Base-by-base conservation (phyloP, 495 filamentous ascomycete genomes). In the Penicillium cataractarum region DNA sequence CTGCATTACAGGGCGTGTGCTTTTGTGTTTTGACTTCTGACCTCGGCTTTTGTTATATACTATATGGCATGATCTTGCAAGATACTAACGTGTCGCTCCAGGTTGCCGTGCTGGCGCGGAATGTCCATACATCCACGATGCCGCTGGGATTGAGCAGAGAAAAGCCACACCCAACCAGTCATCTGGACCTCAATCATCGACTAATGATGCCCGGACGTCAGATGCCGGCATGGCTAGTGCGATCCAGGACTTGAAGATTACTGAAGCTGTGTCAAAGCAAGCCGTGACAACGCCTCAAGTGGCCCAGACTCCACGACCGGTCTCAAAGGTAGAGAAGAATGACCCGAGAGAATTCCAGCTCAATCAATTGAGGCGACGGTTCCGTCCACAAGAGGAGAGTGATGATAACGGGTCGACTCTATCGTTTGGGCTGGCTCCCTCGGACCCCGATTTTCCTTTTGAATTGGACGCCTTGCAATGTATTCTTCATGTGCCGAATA, bases 391-490 rank as follows among this genome's bases (percentile, higher is more conserved):
- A 21, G 85, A 91, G 67, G 78, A 75, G 17, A 76, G 74, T 10
- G 74, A 83, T 57, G 72, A 81, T 35, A 77, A 82, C 55, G 85
- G 82, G 13, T 85, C 82, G 7, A 81, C 82, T 15, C 73, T 93
- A 22, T 72, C 76, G 0, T 91, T 96, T 71, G 80, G 78, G 22
- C 65, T 97, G 58, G 75, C 72, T 15, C 93, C 93, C 6, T 93
- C 91, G n/a, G 93, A 96, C 69, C 92, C 92, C 0, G 92, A 96
- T 69, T 94, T 94, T 62, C 88, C 92, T 6, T 96, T 90, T 62
- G 90, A 93, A 22, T 76, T 96, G 62, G 83, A 88, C 12, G 79
- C 80, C 22, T 76, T 96, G n/a, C 79, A 90, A 58, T 93, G 92
- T 68, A 78, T 85, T 2, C 78, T 97, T n/a, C 82, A 77, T 55